Evolutionary conservation across 108 stramenopile genomes (phyloP).

Genomic region (Nannochloropsis oceanica): DNA sequence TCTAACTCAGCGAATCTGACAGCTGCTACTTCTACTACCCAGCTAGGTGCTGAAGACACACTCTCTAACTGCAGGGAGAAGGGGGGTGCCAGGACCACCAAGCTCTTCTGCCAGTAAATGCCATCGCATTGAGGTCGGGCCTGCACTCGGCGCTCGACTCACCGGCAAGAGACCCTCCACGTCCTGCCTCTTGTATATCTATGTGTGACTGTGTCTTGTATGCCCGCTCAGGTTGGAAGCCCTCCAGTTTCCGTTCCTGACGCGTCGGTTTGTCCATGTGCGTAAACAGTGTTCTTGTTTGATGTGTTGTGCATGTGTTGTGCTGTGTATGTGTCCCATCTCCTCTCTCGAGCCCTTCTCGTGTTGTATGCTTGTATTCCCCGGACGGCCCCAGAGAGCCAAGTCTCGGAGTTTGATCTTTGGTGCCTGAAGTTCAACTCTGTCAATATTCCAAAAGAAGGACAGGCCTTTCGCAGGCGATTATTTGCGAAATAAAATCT

Average conservation of each 20-base stretch:
- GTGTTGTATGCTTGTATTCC: not conserved
- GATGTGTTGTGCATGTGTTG: not conserved
- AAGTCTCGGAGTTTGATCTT: not conserved
- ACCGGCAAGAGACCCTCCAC: not conserved
- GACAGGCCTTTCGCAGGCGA: not conserved
- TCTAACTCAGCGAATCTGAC: too few relatives aligned
- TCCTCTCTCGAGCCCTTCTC: not conserved
- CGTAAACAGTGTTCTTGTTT: not conserved
- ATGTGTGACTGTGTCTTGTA: not conserved
- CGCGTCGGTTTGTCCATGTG: not conserved
- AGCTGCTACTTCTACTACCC: not conserved
- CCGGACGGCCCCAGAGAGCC: not conserved
- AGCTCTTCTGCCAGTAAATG: not conserved
- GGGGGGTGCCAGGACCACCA: not conserved
- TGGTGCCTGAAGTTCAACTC: not conserved
- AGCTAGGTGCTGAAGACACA: not conserved
- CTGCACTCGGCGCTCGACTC: not conserved
- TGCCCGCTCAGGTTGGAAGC: not conserved
- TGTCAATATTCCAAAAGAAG: not conserved
- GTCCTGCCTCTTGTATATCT: not conserved
- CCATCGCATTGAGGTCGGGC: not conserved
- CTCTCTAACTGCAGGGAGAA: not conserved
- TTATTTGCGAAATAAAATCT: not conserved
- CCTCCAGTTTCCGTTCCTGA: not conserved
- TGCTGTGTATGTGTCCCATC: not conserved